Conservation (phyloP, 768 basidiomycete genomes). For the Agaricus blazei region DNA sequence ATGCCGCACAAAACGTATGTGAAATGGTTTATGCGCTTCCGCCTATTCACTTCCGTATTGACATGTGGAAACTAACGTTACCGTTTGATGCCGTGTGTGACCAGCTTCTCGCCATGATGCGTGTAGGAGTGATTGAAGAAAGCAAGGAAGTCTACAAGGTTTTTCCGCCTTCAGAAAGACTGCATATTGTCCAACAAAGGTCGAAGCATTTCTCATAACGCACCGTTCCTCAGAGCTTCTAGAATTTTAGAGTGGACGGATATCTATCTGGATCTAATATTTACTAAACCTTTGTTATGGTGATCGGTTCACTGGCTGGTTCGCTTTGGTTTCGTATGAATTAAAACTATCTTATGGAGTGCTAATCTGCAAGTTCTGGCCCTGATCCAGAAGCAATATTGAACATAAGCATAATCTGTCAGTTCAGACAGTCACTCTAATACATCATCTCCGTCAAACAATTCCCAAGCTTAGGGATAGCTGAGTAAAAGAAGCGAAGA, state of each 20-base stretch:
- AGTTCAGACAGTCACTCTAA: too few relatives aligned
- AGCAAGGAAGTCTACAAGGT: slow-evolving; percentile 7
- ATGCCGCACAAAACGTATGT: slow-evolving; percentile 75
- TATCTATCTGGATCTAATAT: too few relatives aligned
- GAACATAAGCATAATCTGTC: too few relatives aligned
- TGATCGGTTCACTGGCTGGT: too few relatives aligned
- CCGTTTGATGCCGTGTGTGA: background rate
- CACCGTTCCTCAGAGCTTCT: background rate
- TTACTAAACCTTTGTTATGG: too few relatives aligned
- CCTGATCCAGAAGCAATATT: too few relatives aligned
- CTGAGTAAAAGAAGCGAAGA: too few relatives aligned
- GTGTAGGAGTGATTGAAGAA: slow-evolving; percentile 22
- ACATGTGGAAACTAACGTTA: background rate
- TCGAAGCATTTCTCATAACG: background rate
- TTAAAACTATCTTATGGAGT: too few relatives aligned
- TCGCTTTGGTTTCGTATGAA: too few relatives aligned
- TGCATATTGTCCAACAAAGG: slow-evolving; percentile 9
- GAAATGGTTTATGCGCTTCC: background rate
- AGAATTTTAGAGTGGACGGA: background rate
- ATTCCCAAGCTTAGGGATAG: too few relatives aligned
- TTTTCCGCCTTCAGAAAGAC: slow-evolving; percentile 13
- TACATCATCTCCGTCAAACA: too few relatives aligned
- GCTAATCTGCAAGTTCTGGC: too few relatives aligned
- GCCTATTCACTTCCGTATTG: background rate
- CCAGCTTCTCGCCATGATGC: slow-evolving; percentile 58